These are phyloP conservation scores for Alternaria conjuncta DNA, from an alignment of 2,329 filamentous ascomycete genomes.

Conservation along the genomic window DNA sequence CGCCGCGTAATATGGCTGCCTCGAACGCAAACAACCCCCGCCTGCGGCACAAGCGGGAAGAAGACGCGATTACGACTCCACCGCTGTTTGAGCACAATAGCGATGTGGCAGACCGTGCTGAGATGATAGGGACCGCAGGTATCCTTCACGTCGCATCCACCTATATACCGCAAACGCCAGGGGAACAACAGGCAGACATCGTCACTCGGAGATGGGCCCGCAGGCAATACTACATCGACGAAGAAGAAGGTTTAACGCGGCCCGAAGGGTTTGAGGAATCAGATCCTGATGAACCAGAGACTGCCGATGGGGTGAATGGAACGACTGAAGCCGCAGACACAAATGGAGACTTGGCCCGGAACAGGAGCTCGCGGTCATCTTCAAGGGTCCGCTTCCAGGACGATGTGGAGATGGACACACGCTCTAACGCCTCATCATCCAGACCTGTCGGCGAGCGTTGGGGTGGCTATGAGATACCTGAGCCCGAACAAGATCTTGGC, in stretches of 20 bases:
- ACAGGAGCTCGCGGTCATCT: constrained; percentile 68
- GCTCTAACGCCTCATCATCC: constrained; percentile 76
- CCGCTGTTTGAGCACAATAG: constrained; percentile 32
- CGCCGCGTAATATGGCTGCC: constrained; percentile 45
- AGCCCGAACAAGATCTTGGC: constrained; percentile 81
- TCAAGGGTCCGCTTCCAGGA: constrained; percentile 82
- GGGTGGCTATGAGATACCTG: constrained; percentile 79
- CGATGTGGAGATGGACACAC: constrained; percentile 71
- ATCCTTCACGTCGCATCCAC: constrained; percentile 8
- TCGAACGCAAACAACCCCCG: constrained; percentile 15
- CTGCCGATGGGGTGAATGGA: constrained; percentile 16
- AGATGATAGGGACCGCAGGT: constrained; percentile 21
- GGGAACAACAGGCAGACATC: constrained; percentile 30
- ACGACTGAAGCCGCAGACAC: constrained; percentile 28
- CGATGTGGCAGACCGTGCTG: constrained; percentile 30
- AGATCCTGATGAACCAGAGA: constrained; percentile 6
- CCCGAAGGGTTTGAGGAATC: constrained; percentile 27
- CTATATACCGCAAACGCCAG: background rate
- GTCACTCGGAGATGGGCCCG: constrained; percentile 73
- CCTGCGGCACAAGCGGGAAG: constrained; percentile 40
- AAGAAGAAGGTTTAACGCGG: constrained; percentile 73
- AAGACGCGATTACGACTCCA: constrained; percentile 39
- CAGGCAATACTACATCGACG: constrained; percentile 81
- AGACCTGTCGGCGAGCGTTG: constrained; percentile 71
- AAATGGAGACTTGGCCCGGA: background rate